Evolutionary conservation across 2,329 filamentous ascomycete genomes (phyloP), one percentile per base, ranked within the genome.

Genomic region (Penicillium sp.): DNA sequence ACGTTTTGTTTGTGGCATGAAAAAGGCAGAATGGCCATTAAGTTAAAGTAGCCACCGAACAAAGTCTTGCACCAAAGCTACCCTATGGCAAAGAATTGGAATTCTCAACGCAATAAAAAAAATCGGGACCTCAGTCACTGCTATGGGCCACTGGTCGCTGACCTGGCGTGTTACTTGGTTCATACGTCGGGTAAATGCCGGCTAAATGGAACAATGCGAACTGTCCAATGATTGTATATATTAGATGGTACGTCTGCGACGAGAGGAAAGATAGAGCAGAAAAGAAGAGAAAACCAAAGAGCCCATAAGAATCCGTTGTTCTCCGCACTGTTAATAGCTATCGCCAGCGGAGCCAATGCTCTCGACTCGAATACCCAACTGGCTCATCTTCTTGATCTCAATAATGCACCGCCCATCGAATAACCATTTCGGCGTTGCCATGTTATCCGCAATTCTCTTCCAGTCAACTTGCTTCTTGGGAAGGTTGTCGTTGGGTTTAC

Each of bases 371-470:
- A 63, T 61, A 15, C 59, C 61, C 9, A 61, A 41, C 27, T 57
- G 45, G 9, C 36, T 55, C 61, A 63, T 63, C 49, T 61, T 55
- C 19, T 53, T 53, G 1, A 53, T 49, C 12, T 61, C 55, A 17
- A 63, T 60, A 25, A 63, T 61, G 19, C 61, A 63, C 15, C 61
- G 44, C 3, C 61, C 61, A 43, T 63, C 59, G 12, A 63, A 63
- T 8, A 61, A 49, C 61, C 61, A 63, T 25, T 60, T 61, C 7
- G 59, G 61, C 5, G 59, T 60, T 21, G 49, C 15, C 59, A 61
- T 63, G 12, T 49, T 53, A 3, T 53, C 25, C 5, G 52, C 49
- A 31, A 63, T 56, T 12, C 23, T 55, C 36, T 49, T 47, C 61
- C 61, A 63, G 42, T 61, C 57, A 4, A 63, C 51, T 44, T 58